Base-by-base conservation (phyloP, 306 rosid genomes). In the Albizia julibrissin region DNA sequence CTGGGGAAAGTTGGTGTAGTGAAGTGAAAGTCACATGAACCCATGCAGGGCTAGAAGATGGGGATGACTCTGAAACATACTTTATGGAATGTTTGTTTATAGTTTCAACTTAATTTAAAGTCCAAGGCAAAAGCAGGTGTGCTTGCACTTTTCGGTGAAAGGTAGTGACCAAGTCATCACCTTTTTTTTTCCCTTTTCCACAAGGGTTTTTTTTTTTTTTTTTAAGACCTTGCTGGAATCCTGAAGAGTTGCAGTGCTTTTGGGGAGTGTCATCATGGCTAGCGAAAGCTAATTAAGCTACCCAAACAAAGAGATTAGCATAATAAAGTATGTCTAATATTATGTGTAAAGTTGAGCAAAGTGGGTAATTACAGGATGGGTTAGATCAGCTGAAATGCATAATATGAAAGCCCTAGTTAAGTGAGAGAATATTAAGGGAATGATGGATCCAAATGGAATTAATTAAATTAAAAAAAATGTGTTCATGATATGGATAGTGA, bases 91-190 rank as follows among this genome's bases (percentile, higher is more conserved):
- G 75, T 71, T 85, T 43, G 75, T 71, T 84, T 89, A 89, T 89
- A 86, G 85, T n/a, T 83, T 43, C 84, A 69, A 82, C 56, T 72
- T 85, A 74, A 82, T 78, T 80, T 81, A 82, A 92, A 88, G 97
- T 91, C 97, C 94, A 88, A 91, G 87, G 77, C 76, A 84, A 83
- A 52, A 75, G 79, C 67, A 87, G 88, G 87, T 85, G 86, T 86
- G 86, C 37, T 76, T 76, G 84, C 87, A 91, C 99, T 95, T 93
- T 95, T 92, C 97, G 97, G 99, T 95, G 94, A 91, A 92, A 91
- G 92, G 87, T 79, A 74, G 61, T 39, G 39, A 22, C 75, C 1
- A 73, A 78, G 78, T 83, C 69, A 78, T 83, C 54, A 80, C 70
- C 84, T 72, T 85, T 87, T 84, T 56, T 72, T 82, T 81, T 81